Evolutionary conservation across 768 basidiomycete genomes (phyloP), one percentile per base, ranked within the genome.

Genomic region (Phaffia australis): DNA sequence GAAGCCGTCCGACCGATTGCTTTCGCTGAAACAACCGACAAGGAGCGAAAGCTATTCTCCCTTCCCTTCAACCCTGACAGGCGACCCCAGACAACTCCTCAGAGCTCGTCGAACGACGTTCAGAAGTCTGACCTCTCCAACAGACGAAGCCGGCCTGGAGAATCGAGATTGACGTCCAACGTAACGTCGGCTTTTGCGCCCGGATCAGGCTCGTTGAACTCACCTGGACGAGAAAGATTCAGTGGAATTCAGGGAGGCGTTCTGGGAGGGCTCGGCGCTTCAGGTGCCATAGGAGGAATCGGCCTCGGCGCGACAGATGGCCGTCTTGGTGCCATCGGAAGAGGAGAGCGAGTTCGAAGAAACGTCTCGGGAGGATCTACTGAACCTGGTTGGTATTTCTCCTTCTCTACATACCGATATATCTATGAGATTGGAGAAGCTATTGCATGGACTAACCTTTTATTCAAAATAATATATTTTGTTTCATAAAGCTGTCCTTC

Each of bases 1-100:
- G 78, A 81, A 27, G 84, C 82, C 32, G 81, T 74, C 52, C 87
- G 89, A 65, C 92, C 92, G 21, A 77, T 86, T 47, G 82, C 48
- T 15, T 52, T 69, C 50, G 47, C 49, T 2, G 55, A 63, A 7
- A 16, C 64, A 32, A 48, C 62, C 29, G 67, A 69, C 30, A 56
- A 52, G 32, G 67, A 69, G 63, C 58, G 60, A 52, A 63, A 63
- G 67, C 56, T 59, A 25, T 69, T 69, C 32, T 35, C 62, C 56
- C 29, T 51, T 29, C 56, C 67, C 16, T 69, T 49, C 48, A 69
- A 69, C 63, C 67, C 67, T 15, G 67, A 69, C 32, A 56, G 67
- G 46, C 62, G 66, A 42, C 59, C 66, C 25, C 59, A 3, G 59
- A 42, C 57, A 59, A 65, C 32, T 60, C 56, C 50, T 58, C 58